A percentile compares a stretch with the other conserved stretches of the same genome.
phyloP scores from a whole-genome alignment of 768 basidiomycete species.

The Tulasnella sp. region DNA sequence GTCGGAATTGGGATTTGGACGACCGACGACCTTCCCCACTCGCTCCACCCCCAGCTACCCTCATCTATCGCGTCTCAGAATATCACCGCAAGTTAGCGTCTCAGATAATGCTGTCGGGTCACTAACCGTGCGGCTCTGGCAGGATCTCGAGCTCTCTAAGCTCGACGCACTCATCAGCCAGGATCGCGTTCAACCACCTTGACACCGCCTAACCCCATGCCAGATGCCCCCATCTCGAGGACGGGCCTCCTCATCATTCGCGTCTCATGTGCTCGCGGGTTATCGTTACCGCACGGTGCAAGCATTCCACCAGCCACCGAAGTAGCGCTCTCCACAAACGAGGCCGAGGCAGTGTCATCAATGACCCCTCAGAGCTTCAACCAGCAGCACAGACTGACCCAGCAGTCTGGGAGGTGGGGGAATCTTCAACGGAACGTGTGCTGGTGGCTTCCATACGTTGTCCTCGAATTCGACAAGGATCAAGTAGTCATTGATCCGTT shows the following conservation, averaged over 20 bases:
- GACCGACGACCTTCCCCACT: neutral
- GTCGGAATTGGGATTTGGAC: neutral
- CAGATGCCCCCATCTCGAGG: constrained; percentile 42
- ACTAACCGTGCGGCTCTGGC: constrained; percentile 32
- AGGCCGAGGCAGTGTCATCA: constrained; percentile 70
- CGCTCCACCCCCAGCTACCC: neutral
- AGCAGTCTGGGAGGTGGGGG: constrained; percentile 61
- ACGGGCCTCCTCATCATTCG: constrained; percentile 86
- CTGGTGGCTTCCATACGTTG: constrained; percentile 96
- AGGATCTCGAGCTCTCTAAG: constrained; percentile 58
- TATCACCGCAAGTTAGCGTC: constrained; percentile 58
- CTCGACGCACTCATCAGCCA: constrained; percentile 42
- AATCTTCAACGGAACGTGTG: constrained; percentile 90
- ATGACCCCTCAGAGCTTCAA: constrained; percentile 71
- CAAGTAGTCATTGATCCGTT: constrained; percentile 81
- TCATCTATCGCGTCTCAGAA: constrained; percentile 62
- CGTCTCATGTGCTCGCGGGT: constrained; percentile 79
- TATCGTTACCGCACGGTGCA: constrained; percentile 63
- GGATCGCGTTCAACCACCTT: constrained; percentile 71
- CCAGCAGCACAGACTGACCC: constrained; percentile 62
- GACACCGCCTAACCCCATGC: constrained; percentile 59
- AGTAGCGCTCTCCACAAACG: constrained; percentile 67
- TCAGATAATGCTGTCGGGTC: constrained; percentile 34
- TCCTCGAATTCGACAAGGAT: constrained; percentile 70
- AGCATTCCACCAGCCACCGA: constrained; percentile 71